These are phyloP conservation scores for Abrus precatorius DNA, from an alignment of 306 rosid species.

Conservation along the genomic window DNA sequence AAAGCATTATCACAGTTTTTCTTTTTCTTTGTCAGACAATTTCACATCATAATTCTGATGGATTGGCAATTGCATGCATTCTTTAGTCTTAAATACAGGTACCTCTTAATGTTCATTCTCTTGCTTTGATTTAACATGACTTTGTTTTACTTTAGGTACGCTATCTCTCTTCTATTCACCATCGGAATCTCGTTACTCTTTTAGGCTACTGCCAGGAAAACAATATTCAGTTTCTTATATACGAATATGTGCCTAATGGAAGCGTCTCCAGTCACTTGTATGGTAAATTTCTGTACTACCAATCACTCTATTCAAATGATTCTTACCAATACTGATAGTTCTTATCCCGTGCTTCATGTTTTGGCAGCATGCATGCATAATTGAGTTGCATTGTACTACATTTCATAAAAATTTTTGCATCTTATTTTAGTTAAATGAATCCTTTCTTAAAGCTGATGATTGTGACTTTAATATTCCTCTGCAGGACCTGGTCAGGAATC, in stretches of 20 bases:
- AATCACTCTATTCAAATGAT: conserved; percentile 15
- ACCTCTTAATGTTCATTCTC: conserved; percentile 46
- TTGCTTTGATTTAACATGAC: conserved; percentile 52
- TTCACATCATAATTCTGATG: conserved; percentile 30
- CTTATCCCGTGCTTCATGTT: conserved; percentile 10
- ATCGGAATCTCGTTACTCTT: conserved; percentile 84
- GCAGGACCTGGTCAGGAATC: conserved; percentile 73
- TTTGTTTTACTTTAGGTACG: conserved; percentile 71
- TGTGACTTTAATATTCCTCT: conserved; percentile 33
- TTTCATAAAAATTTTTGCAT: conserved; percentile 1
- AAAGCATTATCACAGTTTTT: not conserved
- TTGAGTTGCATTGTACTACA: not conserved
- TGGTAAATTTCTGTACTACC: conserved; percentile 69
- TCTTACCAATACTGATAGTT: not conserved
- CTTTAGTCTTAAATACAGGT: conserved; percentile 14
- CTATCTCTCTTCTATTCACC: conserved; percentile 81
- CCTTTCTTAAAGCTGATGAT: conserved; percentile 37
- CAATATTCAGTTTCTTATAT: conserved; percentile 83
- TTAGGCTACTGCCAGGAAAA: conserved; percentile 96
- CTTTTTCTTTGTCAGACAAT: not conserved
- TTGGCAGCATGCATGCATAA: conserved; percentile 17
- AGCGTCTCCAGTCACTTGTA: conserved; percentile 93
- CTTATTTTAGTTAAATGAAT: conserved; percentile 30
- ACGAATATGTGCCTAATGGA: conserved; percentile 88
- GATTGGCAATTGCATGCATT: conserved; percentile 12